Base-by-base conservation (phyloP, 805 yeast species). In the Monosporozyma siamensis region DNA sequence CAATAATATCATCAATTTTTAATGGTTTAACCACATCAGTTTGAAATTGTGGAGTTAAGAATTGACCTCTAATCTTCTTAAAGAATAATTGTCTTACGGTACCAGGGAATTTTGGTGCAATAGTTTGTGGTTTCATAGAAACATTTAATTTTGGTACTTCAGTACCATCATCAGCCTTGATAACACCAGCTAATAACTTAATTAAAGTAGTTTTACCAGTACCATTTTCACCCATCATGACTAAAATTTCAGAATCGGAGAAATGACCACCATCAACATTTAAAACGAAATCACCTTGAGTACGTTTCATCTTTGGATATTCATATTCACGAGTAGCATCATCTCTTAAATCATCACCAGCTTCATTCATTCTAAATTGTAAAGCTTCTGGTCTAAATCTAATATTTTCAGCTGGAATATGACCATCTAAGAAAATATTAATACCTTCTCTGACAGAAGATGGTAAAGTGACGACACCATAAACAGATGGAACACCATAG, bases 211-310 rank as follows among this genome's bases (percentile, higher is more conserved):
- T 92, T 71, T 92, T 92, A 72, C 99, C 99, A 15, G 98, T 92
- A 71, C 99, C 99, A 66, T 92, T 92, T 70, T 92, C 98, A 64
- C 99, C 99, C 95, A 92, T 90, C 96, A 92, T 86, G 44, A 92
- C 98, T 58, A 92, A 75, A 56, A 92, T 92, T 71, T 92, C 98
- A 34, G 96, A 85, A 65, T 92, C 95, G 44, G 95, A 81, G 69
- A 90, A 92, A 45, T 82, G 89, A 69, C 99, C 99, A 36, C 76
- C 59, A 59, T 85, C 82, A 47, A 92, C 82, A 45, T 67, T 71
- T 63, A 92, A 74, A 60, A 77, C 79, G 83, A 92, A 92, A 66
- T 89, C 97, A 61, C 98, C 98, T 72, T 89, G 90, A 35, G 97
- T 88, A 75, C 87, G 89, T 44, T 65, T 59, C 95, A 92, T 82